Evolutionary conservation across 2,329 filamentous ascomycete species (phyloP), one percentile per base, ranked within the genome.

Genomic region (Ceratocystis cacaofunesta): DNA sequence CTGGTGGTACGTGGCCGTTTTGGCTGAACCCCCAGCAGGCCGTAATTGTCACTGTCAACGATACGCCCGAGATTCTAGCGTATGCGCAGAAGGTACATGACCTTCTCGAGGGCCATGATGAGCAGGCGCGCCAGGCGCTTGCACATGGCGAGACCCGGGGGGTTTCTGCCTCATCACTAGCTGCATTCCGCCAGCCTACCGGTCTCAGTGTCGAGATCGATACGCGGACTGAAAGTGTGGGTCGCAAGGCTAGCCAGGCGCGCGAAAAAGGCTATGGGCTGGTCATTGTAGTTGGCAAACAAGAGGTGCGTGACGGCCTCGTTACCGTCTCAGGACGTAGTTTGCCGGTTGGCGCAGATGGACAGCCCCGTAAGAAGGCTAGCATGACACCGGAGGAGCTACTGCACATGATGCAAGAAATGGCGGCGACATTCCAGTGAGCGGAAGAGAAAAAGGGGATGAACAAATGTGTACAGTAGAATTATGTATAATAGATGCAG

Each of bases 21-120:
- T 95, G 90, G 91, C 79, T 95, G 8, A 92, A 88, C 65, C 90
- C 90, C 0, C 83, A 85, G 5, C 91, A 94, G 72, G 86, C 84
- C 52, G 83, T 87, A 58, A 81, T 95, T 65, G 75, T 94, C 41
- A 88, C 88, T 0, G 80, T 92, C 64, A 90, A 88, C 70, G 79
- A 85, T 61, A 80, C 79, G 3, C 75, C 78, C 2, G 76, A 79
- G 0, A 79, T 86, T 0, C 67, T 86, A 8, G 73, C 73, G 0
- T 82, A 75, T 77, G 81, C 76, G 25, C 77, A 72, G 66, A 73
- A 75, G 52, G 75, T 78, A 5, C 78, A 79, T 66, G 75, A 81
- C 61, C 72, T 82, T 5, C 76, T 85, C 32, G 68, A 72, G 72
- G 75, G 70, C 72, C 75, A 74, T 65, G 72, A 68, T 19, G 64